Percentiles rank a stretch among this genome's conserved stretches.
Evolutionary conservation across 495 filamentous ascomycete species (phyloP).

Genomic region (Trichoderma reesei): DNA sequence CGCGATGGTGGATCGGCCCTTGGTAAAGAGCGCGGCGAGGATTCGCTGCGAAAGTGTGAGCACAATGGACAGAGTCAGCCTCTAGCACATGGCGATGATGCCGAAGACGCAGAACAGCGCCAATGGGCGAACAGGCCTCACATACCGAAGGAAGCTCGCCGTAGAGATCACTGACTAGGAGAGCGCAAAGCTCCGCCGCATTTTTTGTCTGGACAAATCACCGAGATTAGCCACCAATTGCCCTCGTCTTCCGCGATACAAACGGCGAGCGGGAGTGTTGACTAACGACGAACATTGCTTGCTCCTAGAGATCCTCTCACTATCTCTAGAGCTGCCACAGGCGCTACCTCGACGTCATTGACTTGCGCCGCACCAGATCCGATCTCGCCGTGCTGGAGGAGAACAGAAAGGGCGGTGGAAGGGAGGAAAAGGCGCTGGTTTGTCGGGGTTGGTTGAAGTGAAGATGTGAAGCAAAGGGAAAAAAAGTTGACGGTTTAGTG

Average conservation of each 20-base stretch:
- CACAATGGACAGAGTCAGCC: not conserved
- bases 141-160: slow-evolving; percentile 86
- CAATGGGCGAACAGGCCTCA: slow-evolving; percentile 13
- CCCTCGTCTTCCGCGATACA: not conserved
- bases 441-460: too few relatives aligned
- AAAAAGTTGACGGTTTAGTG: not conserved
- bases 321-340: slow-evolving; percentile 60
- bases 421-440: not conserved
- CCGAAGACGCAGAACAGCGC: not conserved
- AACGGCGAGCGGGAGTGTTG: slow-evolving; percentile 6
- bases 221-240: slow-evolving; percentile 11
- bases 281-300: slow-evolving; percentile 36
- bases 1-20: slow-evolving; percentile 65
- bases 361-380: slow-evolving; percentile 14
- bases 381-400: not conserved
- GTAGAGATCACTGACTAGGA: slow-evolving; percentile 80
- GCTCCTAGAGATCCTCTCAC: slow-evolving; percentile 61
- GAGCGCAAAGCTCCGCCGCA: slow-evolving; percentile 70
- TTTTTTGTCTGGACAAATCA: slow-evolving; percentile 39
- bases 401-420: slow-evolving; percentile 5
- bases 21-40: slow-evolving; percentile 64
- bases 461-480: not conserved
- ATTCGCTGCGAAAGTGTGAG: slow-evolving; percentile 46
- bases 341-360: slow-evolving; percentile 58
- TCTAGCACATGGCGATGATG: not conserved